Base-by-base conservation (phyloP, 2,329 filamentous ascomycete genomes). In the Mycosphaerella arachidis region DNA sequence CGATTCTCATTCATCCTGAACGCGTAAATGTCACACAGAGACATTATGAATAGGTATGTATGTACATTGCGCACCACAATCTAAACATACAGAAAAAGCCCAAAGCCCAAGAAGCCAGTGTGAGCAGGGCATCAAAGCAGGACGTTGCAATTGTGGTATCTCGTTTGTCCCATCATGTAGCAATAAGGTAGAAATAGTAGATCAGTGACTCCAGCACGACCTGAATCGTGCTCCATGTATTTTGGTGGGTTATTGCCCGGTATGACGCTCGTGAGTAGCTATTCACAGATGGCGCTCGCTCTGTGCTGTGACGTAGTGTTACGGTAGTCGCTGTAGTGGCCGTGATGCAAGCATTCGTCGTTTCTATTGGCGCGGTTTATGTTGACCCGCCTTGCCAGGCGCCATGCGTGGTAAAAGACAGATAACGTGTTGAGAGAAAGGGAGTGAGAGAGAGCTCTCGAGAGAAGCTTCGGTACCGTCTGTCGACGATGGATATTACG, bases 131-230 rank as follows among this genome's bases (percentile, higher is more conserved):
- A 43, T 43, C 20, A n/a, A 30, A 27, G 46, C 20, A 29, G 20
- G 46, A 52, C 50, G 50, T 52, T 52, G 50, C 50, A 52, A 52
- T 52, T 52, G 50, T 52, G 50, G 50, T 52, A 52, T 52, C 50
- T 52, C 30, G 50, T 31, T 35, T 31, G 27, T 31, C 27, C 27
- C 50, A 52, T 52, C 29, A 52, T 52, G 50, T 52, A 35, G 30
- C 30, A 52, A 13, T 8, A 52, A 50, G 12, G 29, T 52, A 31
- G 30, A 52, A 52, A 52, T 29, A 18, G 16, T 30, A 20, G 6
- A 35, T 35, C 48, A 4, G 20, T 33, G n/a, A 31, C n/a, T 52
- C 27, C 29, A 35, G 50, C 50, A 52, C 27, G n/a, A 35, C 50
- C 10, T 3, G 24, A 52, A 20, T 30, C 27, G 27, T 52, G 50